Conservation (phyloP, 495 filamentous ascomycete species). For the Daldinia bambusicola region DNA sequence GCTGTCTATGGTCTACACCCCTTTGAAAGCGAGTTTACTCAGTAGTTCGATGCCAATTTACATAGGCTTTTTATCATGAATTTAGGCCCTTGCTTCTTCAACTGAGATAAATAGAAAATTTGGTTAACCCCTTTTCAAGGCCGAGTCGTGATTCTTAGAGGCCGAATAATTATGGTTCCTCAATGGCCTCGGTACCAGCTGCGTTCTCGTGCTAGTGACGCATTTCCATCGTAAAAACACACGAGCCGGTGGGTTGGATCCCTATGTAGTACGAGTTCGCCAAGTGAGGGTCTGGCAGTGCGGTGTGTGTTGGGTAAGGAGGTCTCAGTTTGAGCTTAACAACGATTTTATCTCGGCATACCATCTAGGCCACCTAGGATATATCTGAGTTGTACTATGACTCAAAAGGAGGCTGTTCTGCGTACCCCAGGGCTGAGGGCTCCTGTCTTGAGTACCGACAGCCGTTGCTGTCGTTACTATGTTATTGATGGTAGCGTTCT, state of each 20-base stretch:
- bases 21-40: not conserved
- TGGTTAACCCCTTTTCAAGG: not conserved
- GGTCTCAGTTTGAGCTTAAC: not conserved
- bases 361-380: not conserved
- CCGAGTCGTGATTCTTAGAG: not conserved
- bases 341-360: not conserved
- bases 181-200: no score
- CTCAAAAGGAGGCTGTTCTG: not conserved
- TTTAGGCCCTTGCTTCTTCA: not conserved
- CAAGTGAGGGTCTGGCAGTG: no score
- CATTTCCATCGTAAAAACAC: no score
- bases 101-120: not conserved
- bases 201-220: no score
- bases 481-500: not conserved
- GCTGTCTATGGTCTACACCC: not conserved
- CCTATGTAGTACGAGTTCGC: no score
- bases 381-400: not conserved
- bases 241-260: no score
- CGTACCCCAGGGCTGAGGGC: not conserved
- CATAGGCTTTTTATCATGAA: not conserved
- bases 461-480: not conserved
- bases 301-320: no score
- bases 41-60: not conserved
- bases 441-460: not conserved
- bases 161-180: no score